These are phyloP conservation scores for Ilex aquifolium DNA, from an alignment of 257 asterid genomes.

Conservation along the genomic window DNA sequence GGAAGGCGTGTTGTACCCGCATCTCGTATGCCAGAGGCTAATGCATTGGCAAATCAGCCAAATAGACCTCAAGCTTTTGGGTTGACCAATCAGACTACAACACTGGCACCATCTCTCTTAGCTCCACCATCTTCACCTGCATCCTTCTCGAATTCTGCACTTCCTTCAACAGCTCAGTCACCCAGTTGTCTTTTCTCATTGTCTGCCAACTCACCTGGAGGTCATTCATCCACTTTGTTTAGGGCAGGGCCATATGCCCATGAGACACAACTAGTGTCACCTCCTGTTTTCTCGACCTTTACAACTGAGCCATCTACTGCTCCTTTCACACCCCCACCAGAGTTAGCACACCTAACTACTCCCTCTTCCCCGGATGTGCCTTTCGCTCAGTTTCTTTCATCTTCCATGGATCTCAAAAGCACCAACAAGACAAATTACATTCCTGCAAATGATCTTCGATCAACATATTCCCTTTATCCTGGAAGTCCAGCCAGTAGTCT, in stretches of 20 bases:
- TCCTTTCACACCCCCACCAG: slow-evolving; percentile 85
- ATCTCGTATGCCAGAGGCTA: slow-evolving; percentile 62
- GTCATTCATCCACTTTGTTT: slow-evolving; percentile 62
- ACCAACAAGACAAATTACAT: slow-evolving; percentile 29
- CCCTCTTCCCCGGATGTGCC: slow-evolving; percentile 98
- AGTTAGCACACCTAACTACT: slow-evolving; percentile 75
- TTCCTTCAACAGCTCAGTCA: slow-evolving; percentile 55
- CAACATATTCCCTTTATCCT: slow-evolving; percentile 62
- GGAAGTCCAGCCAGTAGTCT: slow-evolving; percentile 72
- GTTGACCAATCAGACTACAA: slow-evolving; percentile 46
- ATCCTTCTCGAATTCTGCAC: slow-evolving; percentile 48
- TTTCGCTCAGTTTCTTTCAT: slow-evolving; percentile 67
- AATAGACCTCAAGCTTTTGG: slow-evolving; percentile 62
- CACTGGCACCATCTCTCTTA: slow-evolving; percentile 35
- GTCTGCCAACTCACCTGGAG: slow-evolving; percentile 71
- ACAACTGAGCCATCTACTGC: slow-evolving; percentile 92
- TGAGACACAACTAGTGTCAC: slow-evolving; percentile 78
- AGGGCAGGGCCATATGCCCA: slow-evolving; percentile 87
- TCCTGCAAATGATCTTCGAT: slow-evolving; percentile 52
- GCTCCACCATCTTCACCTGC: slow-evolving; percentile 87
- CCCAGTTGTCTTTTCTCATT: slow-evolving; percentile 56
- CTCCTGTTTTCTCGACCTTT: slow-evolving; percentile 83
- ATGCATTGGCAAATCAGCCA: slow-evolving; percentile 43
- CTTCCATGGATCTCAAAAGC: slow-evolving; percentile 40
- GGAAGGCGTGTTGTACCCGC: slow-evolving; percentile 79